Evolutionary conservation across 305 asterid species (phyloP).

Genomic region (Galium porrigens): DNA sequence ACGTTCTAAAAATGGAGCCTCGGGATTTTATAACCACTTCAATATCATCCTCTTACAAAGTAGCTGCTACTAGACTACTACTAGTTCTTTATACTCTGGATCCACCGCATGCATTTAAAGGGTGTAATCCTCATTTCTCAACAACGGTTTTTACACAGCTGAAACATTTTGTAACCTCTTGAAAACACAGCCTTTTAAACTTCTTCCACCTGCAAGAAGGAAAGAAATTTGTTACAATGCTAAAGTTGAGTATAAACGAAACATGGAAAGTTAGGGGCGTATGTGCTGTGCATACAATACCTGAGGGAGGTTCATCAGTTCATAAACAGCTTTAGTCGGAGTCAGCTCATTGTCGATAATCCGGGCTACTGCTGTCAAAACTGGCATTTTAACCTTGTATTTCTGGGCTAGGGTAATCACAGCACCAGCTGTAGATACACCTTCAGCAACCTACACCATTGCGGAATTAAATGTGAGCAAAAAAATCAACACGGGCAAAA

Average conservation of each 20-base stretch:
- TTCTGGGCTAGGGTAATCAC: slow-evolving; percentile 81
- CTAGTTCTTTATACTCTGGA: not conserved
- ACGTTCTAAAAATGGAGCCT: not conserved
- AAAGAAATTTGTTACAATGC: not conserved
- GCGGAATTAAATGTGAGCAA: slow-evolving; percentile 7
- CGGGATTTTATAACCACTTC: not conserved
- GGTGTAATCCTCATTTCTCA: not conserved
- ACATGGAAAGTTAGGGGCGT: not conserved
- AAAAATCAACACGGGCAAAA: slow-evolving; percentile 5
- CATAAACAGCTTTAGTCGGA: slow-evolving; percentile 67
- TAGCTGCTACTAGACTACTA: not conserved
- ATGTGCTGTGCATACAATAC: slow-evolving; percentile 27
- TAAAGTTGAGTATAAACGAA: not conserved
- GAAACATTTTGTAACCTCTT: not conserved
- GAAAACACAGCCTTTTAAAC: slow-evolving; percentile 5
- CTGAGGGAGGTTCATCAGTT: slow-evolving; percentile 90
- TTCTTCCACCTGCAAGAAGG: slow-evolving; percentile 22
- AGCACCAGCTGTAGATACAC: slow-evolving; percentile 82
- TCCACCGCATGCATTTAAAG: not conserved
- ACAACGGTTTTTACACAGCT: not conserved
- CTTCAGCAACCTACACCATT: slow-evolving; percentile 65
- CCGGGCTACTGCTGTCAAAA: slow-evolving; percentile 82
- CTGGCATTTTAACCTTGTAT: slow-evolving; percentile 79
- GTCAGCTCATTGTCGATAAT: slow-evolving; percentile 74
- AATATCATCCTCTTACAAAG: not conserved